Conservation (phyloP, 1,284 basidiomycete species). For the Sphaerobolus stellatus region DNA sequence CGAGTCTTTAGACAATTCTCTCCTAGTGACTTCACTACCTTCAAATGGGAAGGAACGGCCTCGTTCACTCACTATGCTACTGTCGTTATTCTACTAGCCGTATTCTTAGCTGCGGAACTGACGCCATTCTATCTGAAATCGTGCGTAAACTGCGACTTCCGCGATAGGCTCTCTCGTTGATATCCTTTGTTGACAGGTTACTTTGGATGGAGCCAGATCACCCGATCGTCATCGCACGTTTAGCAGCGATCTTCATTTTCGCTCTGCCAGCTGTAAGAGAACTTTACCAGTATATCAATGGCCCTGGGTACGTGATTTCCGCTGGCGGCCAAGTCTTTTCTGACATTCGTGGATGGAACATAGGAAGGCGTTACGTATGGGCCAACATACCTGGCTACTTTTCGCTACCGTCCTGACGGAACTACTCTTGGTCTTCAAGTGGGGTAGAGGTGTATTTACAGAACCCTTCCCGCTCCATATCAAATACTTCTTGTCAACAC, state of each 20-base stretch:
- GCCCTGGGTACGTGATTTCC: conserved; percentile 58
- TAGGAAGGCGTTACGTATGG: conserved; percentile 79
- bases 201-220: conserved; percentile 88
- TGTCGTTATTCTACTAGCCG: conserved; percentile 70
- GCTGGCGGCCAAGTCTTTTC: not conserved
- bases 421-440: not conserved
- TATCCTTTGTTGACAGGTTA: conserved; percentile 46
- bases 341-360: conserved; percentile 7
- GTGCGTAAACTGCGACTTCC: conserved; percentile 13
- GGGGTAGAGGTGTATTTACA: not conserved
- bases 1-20: conserved; percentile 79
- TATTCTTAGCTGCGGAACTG: conserved; percentile 80
- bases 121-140: conserved; percentile 81
- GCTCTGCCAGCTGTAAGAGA: conserved; percentile 79
- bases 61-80: conserved; percentile 73
- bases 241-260: conserved; percentile 76
- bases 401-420: conserved; percentile 80
- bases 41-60: conserved; percentile 82
- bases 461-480: not conserved
- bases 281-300: conserved; percentile 75
- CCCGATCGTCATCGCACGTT: conserved; percentile 72
- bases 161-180: not conserved
- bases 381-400: conserved; percentile 81
- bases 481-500: not conserved
- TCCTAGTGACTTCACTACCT: conserved; percentile 82